Evolutionary conservation across 2,329 filamentous ascomycete genomes (phyloP), one percentile per base, ranked within the genome.

Genomic region (Zasmidium citrigriseum): DNA sequence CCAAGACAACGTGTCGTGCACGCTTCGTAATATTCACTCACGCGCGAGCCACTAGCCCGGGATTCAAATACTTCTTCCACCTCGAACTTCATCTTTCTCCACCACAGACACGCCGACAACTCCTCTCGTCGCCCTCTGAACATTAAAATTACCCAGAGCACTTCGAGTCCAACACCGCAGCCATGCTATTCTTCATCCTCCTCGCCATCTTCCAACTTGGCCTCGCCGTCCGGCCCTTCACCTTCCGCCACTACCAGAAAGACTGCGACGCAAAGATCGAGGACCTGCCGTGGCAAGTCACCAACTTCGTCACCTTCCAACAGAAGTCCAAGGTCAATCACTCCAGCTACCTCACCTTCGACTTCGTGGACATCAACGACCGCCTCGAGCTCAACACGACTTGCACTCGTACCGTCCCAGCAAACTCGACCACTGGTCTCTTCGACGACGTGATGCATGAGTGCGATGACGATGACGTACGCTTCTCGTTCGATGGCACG

Each of bases 361-460:
- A 64, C 54, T 66, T 72, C 52, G 38, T 57, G 22, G 69, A 71
- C 59, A 54, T 55, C 53, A 71, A 71, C 60, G 48, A 46, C 4
- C 68, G 68, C 10, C 62, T 71, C 27, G 57, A 64, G 41, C 46
- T 67, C 20, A 60, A 65, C 51, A 69, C 67, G 11, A 57, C 60
- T 16, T 72, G 69, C 58, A 38, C 49, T 1, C 58, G 51, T 44
- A 47, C 54, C 7, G 23, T 61, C 1, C 44, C 57, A 4, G 34
- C 21, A 2, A 60, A 57, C n/a, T 53, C 54, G 14, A 51, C 63
- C 44, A 46, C 38, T 21, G 52, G 55, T 3, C 24, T 65, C 22
- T 53, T 52, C n/a, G 45, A 60, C 16, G 54, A 56, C 3, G 44
- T 23, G 1, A 68, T 64, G 51, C 61, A 66, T 41, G 44, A 29